Base-by-base conservation (phyloP, 495 filamentous ascomycete species). In the Penicillium ucsense region DNA sequence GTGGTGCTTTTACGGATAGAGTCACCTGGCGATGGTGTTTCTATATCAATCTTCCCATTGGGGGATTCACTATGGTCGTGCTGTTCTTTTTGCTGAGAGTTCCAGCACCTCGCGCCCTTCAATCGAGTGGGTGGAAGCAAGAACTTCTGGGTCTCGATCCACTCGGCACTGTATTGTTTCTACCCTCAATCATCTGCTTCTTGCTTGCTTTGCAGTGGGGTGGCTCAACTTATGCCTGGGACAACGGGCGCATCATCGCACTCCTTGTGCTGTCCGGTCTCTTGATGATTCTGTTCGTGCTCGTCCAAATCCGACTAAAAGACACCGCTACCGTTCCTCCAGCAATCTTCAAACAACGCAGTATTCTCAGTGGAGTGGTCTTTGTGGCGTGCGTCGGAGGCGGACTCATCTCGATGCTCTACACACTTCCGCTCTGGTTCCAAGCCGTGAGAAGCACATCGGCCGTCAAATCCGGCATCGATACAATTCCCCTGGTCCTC, bases 391-490 rank as follows among this genome's bases (percentile, higher is more conserved):
- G 49, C 33, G 8, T 59, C 36, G 59, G 58, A 10, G 60, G 54
- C 2, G 48, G 47, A 0, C 55, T 66, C 35, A 62, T 74, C 47
- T 56, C 67, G 9, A 51, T 67, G 37, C 51, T 83, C 11, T 86
- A 83, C 57, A 84, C 77, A 49, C 59, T 88, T 3, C 84, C 84
- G 0, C 70, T 88, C 34, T 89, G 83, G 83, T 88, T 90, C 65
- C 87, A 92, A 65, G 80, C 80, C 8, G 81, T 71, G 34, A 64
- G 61, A 12, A 50, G 40, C 38, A 60, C 53, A 4, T 56, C 30
- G 29, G 62, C 72, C 0, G 49, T 63, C 6, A 47, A 63, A 30
- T 69, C 66, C 0, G 71, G 66, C 1, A 60, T 72, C 33, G 57
- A 58, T 33, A 65, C 45, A 12, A 54, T 73, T 4, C 71, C 72